These are phyloP conservation scores for Fraxinus angustifolia DNA, from an alignment of 305 asterid genomes.

Conservation along the genomic window DNA sequence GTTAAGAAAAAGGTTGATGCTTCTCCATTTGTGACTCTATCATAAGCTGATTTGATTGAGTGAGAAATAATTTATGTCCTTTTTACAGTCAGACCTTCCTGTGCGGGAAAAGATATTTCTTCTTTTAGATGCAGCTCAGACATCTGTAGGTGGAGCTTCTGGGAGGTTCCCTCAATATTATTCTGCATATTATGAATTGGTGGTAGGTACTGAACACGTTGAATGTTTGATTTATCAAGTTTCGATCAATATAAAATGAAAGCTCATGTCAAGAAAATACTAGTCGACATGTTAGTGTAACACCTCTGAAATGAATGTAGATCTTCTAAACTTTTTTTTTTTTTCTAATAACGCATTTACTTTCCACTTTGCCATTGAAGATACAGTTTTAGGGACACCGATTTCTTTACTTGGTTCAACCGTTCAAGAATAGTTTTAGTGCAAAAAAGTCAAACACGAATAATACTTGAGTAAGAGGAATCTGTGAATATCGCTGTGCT, in stretches of 20 bases:
- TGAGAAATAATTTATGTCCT: conserved; percentile 9
- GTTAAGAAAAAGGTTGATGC: conserved; percentile 76
- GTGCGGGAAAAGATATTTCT: conserved; percentile 86
- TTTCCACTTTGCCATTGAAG: background rate
- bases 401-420: background rate
- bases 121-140: conserved; percentile 95
- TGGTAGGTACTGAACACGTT: conserved; percentile 53
- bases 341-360: background rate
- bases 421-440: background rate
- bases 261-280: conserved; percentile 7
- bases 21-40: conserved; percentile 6
- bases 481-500: background rate
- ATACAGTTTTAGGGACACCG: background rate
- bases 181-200: conserved; percentile 79
- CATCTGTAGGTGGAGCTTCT: conserved; percentile 93
- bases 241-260: background rate
- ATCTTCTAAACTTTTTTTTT: background rate
- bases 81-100: conserved; percentile 65
- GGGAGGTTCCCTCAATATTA: conserved; percentile 93
- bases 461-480: background rate
- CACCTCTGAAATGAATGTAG: background rate
- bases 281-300: conserved; percentile 7
- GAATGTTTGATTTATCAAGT: conserved; percentile 6
- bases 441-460: background rate
- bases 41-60: background rate